Evolutionary conservation across 345 rosid genomes (phyloP), one percentile per base, ranked within the genome.

Genomic region (Eucalyptus erythrocorys): DNA sequence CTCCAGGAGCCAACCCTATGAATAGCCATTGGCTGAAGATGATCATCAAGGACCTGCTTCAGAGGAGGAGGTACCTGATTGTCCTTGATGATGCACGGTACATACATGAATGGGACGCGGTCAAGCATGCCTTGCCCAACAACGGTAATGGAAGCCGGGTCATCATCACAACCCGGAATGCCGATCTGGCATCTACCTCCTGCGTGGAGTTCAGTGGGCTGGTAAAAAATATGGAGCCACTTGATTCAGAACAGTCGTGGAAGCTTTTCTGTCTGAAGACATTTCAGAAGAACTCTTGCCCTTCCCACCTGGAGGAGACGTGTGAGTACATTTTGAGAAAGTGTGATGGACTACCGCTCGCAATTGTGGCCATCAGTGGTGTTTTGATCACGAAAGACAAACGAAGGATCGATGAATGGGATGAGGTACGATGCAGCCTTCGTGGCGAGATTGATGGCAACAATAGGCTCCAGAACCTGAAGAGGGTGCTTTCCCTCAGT

Each of bases 361-460:
- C 95, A 42, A 92, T 93, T 7, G 93, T 92, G 79, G 95, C 92
- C 21, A 91, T 93, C 50, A 89, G 95, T 26, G 95, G 94, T 7
- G 92, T 91, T 45, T 14, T 93, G 88, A 89, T 90, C 3, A 27
- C 92, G 2, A 91, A 90, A 68, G 89, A 91, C 51, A 90, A 64
- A 53, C 55, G 24, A 12, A 88, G 88, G 40, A 88, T 90, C 2
- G 91, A 89, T 37, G 92, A 90, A 89, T 93, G 95, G 95, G 92
- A 90, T 42, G 87, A 42, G 37, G 88, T 92, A 34, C 71, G 85
- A 2, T 86, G 91, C 2, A 87, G 93, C 81, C 89, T 93, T 13
- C 88, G 93, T 22, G 90, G 90, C 19, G 91, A 91, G 88, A 88
- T 92, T 4, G 87, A 91, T 13, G 88, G 86, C 86, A 92, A 89